Base-by-base conservation (phyloP, 768 basidiomycete species). In the Kwoniella bestiolae region DNA sequence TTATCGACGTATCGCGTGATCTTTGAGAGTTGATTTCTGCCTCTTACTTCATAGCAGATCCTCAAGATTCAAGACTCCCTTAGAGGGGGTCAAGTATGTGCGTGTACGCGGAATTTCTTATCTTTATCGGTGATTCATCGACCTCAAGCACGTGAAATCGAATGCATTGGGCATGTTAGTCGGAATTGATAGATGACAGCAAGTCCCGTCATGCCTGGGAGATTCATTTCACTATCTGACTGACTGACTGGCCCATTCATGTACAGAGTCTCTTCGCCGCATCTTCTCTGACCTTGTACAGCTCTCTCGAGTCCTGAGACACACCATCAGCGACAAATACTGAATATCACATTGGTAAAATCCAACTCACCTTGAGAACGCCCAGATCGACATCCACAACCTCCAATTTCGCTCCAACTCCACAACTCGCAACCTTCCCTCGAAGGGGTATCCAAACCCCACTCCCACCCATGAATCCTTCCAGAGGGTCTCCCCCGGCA, bases 391-490 rank as follows among this genome's bases (percentile, higher is more conserved):
- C 44, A 7, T 77, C 74, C n/a, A 73, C 62, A 3, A 74, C 26
- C 41, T 63, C 50, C 16, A 75, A 16, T 4, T 61, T 61, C 0
- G 31, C 56, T n/a, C 50, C 53, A 18, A 56, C 58, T 1, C 50
- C 60, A 14, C 61, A 66, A 14, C 64, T 31, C 0, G 57, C 69
- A 0, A 79, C 28, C 23, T 65, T 60, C 3, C 78, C 78, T 44
- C 67, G 60, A 21, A 79, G 64, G 0, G 78, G 76, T 18, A 68
- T 65, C 76, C 76, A 79, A 3, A 71, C 68, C 2, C 74, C 76
- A 58, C 71, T 73, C 2, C 74, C 73, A 26, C 78, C 75, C 64
- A 77, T 77, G 61, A 73, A 75, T 5, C 73, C 76, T 26, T 68
- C 70, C 4, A 38, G 26, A 6, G 45, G 35, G 28, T 68, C 55